Conservation (phyloP, 139 green algal species). For the Nannochloris sp. region DNA sequence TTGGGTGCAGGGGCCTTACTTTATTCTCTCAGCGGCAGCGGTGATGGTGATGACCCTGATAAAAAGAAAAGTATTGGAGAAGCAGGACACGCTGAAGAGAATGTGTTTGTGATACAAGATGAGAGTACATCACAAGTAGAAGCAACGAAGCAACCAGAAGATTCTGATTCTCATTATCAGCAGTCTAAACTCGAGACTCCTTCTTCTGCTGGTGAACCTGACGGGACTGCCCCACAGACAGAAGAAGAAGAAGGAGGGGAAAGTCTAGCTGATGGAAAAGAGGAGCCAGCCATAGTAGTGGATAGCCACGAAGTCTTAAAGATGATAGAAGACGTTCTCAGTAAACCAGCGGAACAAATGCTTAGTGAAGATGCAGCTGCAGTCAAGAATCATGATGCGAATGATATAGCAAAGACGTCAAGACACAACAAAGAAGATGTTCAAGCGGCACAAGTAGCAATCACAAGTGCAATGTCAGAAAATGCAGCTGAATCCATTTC, state of each 20-base stretch:
- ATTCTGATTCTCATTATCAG: neutral
- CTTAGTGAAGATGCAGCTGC: neutral
- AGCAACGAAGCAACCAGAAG: neutral
- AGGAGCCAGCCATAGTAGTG: constrained; percentile 1
- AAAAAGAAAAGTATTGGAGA: constrained; percentile 1
- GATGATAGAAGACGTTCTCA: constrained; percentile 21
- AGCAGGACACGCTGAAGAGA: neutral
- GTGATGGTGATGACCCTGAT: no score
- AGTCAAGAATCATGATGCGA: neutral
- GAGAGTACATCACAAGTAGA: neutral
- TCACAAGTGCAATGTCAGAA: constrained; percentile 10
- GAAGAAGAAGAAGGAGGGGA: neutral
- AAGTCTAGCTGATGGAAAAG: neutral
- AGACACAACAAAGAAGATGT: neutral
- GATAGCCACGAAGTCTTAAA: constrained; percentile 23
- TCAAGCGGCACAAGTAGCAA: constrained; percentile 2
- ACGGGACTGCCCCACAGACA: neutral
- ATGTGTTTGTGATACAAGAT: neutral
- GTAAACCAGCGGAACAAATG: constrained; percentile 12
- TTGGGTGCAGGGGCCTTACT: no score
- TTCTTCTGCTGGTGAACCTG: neutral
- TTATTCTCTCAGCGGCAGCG: no score
- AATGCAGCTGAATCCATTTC: constrained; percentile 7
- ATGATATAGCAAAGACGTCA: neutral
- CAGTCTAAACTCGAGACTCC: neutral